Conservation (phyloP, 2,329 filamentous ascomycete genomes). For the Amauroascus niger region DNA sequence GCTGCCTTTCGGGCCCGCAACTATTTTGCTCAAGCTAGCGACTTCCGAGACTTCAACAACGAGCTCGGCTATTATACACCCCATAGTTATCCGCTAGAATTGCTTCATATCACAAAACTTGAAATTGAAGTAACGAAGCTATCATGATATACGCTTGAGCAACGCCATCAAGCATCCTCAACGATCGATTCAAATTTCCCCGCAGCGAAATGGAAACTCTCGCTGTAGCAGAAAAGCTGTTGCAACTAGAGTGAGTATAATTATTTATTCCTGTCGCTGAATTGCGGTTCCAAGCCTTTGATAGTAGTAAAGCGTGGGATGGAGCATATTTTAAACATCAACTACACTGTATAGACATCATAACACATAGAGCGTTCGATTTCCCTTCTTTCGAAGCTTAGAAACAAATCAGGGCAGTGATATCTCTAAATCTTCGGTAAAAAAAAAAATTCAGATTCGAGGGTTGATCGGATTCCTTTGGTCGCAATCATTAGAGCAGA, state of each 20-base stretch:
- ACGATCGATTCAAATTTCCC: neutral
- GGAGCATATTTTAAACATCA: no score
- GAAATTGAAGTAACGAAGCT: neutral
- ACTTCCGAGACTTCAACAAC: neutral
- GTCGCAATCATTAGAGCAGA: no score
- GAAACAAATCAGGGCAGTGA: neutral
- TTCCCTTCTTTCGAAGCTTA: neutral
- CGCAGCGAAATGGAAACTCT: neutral
- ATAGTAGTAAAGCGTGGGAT: no score
- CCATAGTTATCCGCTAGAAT: neutral
- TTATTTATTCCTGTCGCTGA: neutral
- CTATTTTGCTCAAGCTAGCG: neutral
- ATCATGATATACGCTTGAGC: neutral
- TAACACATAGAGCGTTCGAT: neutral
- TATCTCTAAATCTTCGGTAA: neutral
- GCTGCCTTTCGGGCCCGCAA: no score
- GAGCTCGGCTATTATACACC: neutral
- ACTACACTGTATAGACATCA: no score
- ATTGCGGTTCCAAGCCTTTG: no score
- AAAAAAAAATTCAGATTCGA: neutral
- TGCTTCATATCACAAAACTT: no score
- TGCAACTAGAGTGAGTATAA: neutral
- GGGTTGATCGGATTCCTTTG: no score
- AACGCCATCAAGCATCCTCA: neutral
- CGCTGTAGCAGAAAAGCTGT: neutral